Evolutionary conservation across 345 rosid species (phyloP).

Genomic region (Eucalyptus sp.): DNA sequence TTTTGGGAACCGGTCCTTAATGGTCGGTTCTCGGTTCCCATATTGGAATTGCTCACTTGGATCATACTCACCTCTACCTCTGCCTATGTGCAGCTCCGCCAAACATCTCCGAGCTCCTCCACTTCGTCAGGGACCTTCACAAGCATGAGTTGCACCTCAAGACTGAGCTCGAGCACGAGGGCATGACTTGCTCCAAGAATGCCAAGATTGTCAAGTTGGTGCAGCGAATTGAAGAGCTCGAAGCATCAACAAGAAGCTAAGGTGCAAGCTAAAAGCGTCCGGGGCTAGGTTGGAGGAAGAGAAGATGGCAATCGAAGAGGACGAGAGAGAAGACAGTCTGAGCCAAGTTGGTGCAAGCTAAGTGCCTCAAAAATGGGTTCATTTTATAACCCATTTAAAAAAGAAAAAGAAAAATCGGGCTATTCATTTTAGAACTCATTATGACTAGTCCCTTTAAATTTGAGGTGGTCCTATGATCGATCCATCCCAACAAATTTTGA

Average conservation of each 20-base stretch:
- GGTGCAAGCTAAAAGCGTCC: background rate
- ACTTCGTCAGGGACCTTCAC: background rate
- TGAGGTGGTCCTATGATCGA: background rate
- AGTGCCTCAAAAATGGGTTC: background rate
- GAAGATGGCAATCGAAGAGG: background rate
- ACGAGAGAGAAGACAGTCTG: background rate
- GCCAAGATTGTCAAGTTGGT: background rate
- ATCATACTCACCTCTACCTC: background rate
- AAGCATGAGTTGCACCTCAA: background rate
- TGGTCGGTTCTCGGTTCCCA: accelerated
- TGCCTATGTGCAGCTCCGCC: background rate
- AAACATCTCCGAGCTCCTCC: background rate
- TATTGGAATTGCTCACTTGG: accelerated
- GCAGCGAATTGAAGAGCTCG: background rate
- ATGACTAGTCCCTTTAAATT: background rate
- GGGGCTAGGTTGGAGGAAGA: background rate
- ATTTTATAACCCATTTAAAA: background rate
- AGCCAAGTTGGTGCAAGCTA: background rate
- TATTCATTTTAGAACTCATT: background rate
- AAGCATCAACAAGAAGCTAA: background rate
- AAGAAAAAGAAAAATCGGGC: background rate
- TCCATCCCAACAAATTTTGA: background rate
- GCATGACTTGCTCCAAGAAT: background rate
- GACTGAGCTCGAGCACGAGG: background rate
- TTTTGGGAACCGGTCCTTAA: accelerated